phyloP scores from a whole-genome alignment of 129 eudicot species.

The Helianthus tuberosus region DNA sequence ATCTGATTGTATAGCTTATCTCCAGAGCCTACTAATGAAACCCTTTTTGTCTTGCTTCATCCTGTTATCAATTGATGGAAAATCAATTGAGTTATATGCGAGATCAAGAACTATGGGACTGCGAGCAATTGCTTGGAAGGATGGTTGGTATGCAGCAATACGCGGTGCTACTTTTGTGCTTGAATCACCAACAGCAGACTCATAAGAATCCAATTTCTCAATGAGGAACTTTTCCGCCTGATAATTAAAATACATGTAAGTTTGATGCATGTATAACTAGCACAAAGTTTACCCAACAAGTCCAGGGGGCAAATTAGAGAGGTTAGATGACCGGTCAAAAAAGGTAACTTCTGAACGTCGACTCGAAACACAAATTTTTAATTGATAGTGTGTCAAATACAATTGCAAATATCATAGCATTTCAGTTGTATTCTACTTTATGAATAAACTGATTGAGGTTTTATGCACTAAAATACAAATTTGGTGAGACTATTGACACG shows the following conservation, averaged over 20 bases:
- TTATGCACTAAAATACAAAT: not conserved
- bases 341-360: not conserved
- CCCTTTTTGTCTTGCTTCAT: conserved; percentile 89
- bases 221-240: conserved; percentile 64
- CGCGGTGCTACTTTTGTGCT: conserved; percentile 64
- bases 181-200: conserved; percentile 81
- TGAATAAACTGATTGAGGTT: not conserved
- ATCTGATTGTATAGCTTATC: conserved; percentile 39
- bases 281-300: not conserved
- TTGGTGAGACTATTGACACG: not conserved
- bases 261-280: conserved; percentile 3
- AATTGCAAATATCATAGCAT: too few relatives aligned
- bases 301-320: not conserved
- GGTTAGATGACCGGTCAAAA: not conserved
- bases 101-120: conserved; percentile 89
- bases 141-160: conserved; percentile 72
- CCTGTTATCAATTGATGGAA: conserved; percentile 84
- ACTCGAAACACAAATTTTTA: not conserved
- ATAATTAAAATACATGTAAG: conserved; percentile 14
- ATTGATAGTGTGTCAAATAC: too few relatives aligned
- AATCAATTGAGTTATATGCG: conserved; percentile 70
- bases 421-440: too few relatives aligned
- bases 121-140: conserved; percentile 71
- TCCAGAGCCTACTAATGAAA: conserved; percentile 84
- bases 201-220: conserved; percentile 79